Evolutionary conservation across 2,329 filamentous ascomycete species (phyloP).

Genomic region (Colletotrichum tanaceti): DNA sequence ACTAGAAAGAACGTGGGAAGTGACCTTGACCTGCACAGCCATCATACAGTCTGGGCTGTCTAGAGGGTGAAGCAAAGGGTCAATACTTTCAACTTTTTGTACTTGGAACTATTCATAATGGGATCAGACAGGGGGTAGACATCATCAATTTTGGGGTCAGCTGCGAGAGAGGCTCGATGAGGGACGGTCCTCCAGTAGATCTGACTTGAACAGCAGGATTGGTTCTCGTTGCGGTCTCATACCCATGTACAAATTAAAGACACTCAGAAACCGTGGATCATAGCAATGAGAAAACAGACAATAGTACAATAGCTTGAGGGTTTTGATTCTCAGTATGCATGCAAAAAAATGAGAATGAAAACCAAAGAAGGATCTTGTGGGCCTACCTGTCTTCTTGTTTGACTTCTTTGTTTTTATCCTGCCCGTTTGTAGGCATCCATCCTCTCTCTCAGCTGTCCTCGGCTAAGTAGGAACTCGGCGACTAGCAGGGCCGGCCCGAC

Average conservation of each 20-base stretch:
- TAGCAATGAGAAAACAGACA: background rate
- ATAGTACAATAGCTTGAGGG: too few species aligned
- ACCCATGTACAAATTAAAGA: background rate
- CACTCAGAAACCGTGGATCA: background rate
- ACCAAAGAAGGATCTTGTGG: too few species aligned
- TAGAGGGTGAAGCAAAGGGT: background rate
- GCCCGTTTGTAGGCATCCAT: background rate
- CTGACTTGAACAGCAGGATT: slow-evolving; percentile 1
- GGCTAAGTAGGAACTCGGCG: slow-evolving; percentile 22
- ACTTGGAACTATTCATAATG: background rate
- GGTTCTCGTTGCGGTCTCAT: background rate
- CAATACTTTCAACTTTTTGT: background rate
- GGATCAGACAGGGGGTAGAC: background rate
- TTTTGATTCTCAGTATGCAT: background rate
- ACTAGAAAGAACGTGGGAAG: slow-evolving; percentile 7
- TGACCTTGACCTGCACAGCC: background rate
- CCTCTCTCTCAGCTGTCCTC: background rate
- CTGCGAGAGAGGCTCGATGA: background rate
- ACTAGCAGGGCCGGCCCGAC: slow-evolving; percentile 27
- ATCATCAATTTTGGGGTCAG: background rate
- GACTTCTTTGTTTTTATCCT: too few species aligned
- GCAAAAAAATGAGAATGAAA: background rate
- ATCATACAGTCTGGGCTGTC: background rate
- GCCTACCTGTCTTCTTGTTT: too few species aligned
- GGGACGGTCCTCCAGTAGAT: background rate